These are phyloP conservation scores for Cytospora piceae DNA, from an alignment of 2,329 filamentous ascomycete genomes.

Conservation along the genomic window DNA sequence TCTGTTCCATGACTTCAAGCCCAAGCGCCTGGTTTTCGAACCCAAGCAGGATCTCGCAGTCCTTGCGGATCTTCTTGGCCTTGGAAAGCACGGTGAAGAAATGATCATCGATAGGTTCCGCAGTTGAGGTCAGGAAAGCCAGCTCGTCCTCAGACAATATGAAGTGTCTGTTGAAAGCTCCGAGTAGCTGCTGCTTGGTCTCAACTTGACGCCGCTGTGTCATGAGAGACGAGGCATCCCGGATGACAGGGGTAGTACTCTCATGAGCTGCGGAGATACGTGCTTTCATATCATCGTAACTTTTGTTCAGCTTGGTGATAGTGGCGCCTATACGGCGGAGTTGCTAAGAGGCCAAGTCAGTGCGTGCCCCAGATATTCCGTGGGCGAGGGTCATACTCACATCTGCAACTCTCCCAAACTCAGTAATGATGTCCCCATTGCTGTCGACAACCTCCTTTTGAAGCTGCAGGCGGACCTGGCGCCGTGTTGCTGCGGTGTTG, in stretches of 20 bases:
- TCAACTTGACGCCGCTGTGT: constrained; percentile 74
- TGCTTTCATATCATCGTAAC: constrained; percentile 77
- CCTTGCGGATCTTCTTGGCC: constrained; percentile 84
- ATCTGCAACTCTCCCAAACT: constrained; percentile 89
- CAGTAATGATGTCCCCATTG: constrained; percentile 85
- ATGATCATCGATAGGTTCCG: constrained; percentile 79
- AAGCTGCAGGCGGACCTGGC: constrained; percentile 78
- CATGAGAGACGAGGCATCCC: constrained; percentile 76
- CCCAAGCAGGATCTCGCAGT: constrained; percentile 87
- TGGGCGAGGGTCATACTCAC: constrained; percentile 49
- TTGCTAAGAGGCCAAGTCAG: constrained; percentile 61
- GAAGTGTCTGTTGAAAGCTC: constrained; percentile 81
- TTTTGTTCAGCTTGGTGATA: constrained; percentile 77
- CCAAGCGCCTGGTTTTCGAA: constrained; percentile 88
- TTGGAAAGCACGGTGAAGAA: constrained; percentile 81
- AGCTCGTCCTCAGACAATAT: constrained; percentile 81
- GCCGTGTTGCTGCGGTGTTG: constrained; percentile 78
- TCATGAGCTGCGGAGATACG: constrained; percentile 76
- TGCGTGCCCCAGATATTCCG: neutral
- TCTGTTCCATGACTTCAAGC: constrained; percentile 88
- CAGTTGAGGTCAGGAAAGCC: constrained; percentile 72
- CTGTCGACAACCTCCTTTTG: constrained; percentile 92
- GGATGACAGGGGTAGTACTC: constrained; percentile 73
- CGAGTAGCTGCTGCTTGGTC: constrained; percentile 76
- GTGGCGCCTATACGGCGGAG: constrained; percentile 79